Evolutionary conservation across 495 filamentous ascomycete species (phyloP), one percentile per base, ranked within the genome.

Genomic region (Penicillium bialowiezense): DNA sequence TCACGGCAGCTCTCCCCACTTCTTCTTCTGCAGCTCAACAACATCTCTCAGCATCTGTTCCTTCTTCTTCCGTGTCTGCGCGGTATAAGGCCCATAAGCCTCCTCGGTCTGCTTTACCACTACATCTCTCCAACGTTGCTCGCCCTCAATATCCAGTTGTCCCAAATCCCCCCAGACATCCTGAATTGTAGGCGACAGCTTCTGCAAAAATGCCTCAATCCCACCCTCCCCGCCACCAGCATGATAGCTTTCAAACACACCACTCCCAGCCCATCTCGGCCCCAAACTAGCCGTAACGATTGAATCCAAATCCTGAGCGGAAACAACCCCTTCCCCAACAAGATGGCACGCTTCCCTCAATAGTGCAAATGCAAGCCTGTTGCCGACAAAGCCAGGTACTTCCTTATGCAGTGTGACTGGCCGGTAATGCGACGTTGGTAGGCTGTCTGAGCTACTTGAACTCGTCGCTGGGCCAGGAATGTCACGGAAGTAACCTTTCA

Each of bases 241-340:
- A 64, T 79, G 76, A 59, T 84, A 84, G 42, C 78, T 80, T 55
- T 76, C 79, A 59, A 85, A 83, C 7, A 79, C 73, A 7, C 80
- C 79, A 48, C 75, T 74, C 10, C 79, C 71, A 7, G 76, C 72
- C 81, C 81, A 84, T 41, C 80, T 51, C 0, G 79, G 74, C 7
- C 81, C 81, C 57, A 80, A 65, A 43, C 73, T 77, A 17, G 69
- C 64, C 61, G 66, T 68, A 40, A 77, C 55, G 38, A 79, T 63
- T 12, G 64, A 59, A 54, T 77, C 75, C 10, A 78, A 63, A 51
- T 79, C 75, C 24, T 62, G 57, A 13, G 70, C 73, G 5, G 63
- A 56, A 34, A 76, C 67, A 1, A 74, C 69, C 20, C 75, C 72
- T 41, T 74, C 68, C 14, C 72, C 64, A 32, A 79, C 74, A 2